Evolutionary conservation across 257 asterid genomes (phyloP).

Genomic region (Solanum pinnatisectum): DNA sequence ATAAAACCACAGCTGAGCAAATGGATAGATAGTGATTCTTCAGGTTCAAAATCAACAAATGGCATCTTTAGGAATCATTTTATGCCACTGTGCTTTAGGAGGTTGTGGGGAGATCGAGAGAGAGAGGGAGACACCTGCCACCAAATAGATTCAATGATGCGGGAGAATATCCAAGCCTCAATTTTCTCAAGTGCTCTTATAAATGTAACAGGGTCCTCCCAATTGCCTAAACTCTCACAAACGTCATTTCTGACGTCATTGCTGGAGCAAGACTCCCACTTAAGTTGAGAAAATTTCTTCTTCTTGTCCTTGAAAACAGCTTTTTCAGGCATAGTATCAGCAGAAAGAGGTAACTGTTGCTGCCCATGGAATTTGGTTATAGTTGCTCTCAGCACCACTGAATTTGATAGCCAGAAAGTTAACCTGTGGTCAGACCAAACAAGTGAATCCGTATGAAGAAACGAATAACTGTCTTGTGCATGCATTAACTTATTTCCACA

Average conservation of each 20-base stretch:
- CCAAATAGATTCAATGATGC: slow-evolving; percentile 85
- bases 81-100: neutral
- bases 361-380: slow-evolving; percentile 39
- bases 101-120: neutral
- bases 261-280: slow-evolving; percentile 41
- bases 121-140: slow-evolving; percentile 66
- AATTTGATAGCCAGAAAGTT: slow-evolving; percentile 90
- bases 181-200: slow-evolving; percentile 59
- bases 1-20: neutral
- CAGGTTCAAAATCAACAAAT: neutral
- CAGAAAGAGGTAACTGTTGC: slow-evolving; percentile 20
- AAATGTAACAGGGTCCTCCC: slow-evolving; percentile 64
- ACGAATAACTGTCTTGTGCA: neutral
- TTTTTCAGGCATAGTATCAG: slow-evolving; percentile 20
- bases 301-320: slow-evolving; percentile 10
- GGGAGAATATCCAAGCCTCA: slow-evolving; percentile 87
- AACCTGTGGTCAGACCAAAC: slow-evolving; percentile 39
- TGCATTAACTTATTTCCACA: neutral
- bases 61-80: neutral
- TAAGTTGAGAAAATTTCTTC: slow-evolving; percentile 36
- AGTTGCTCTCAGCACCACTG: slow-evolving; percentile 79
- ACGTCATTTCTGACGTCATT: slow-evolving; percentile 17
- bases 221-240: slow-evolving; percentile 21
- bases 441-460: neutral
- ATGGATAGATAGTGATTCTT: neutral